A percentile compares a stretch with the other conserved stretches of the same genome.
Conservation (phyloP, 331 rosid genomes). For the Arachis monticola region DNA sequence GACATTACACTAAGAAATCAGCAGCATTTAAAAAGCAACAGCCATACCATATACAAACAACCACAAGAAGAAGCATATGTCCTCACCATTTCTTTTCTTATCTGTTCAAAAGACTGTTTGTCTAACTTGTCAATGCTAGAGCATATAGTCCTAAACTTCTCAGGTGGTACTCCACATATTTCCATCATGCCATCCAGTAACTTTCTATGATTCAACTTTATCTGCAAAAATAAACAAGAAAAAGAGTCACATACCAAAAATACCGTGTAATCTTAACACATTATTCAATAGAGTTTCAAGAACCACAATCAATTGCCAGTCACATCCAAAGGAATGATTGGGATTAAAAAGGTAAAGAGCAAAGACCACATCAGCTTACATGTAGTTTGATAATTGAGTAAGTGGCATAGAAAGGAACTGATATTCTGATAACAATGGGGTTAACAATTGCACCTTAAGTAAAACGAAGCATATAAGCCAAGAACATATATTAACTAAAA, state of each 20-base stretch:
- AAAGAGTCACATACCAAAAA: constrained; percentile 1
- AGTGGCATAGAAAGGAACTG: neutral
- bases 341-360: neutral
- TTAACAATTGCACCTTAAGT: constrained; percentile 4
- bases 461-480: neutral
- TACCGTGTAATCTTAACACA: neutral
- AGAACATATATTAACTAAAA: constrained; percentile 3
- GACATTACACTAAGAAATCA: too few species aligned
- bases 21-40: neutral
- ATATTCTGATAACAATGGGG: neutral
- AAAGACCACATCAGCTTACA: constrained; percentile 21
- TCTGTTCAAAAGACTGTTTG: constrained; percentile 86
- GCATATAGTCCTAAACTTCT: constrained; percentile 95
- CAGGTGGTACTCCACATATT: constrained; percentile 89
- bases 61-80: constrained; percentile 26
- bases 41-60: constrained; percentile 10
- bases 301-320: constrained; percentile 13
- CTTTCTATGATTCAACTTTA: constrained; percentile 87
- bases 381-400: constrained; percentile 4
- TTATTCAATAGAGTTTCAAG: constrained; percentile 14
- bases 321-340: constrained; percentile 13
- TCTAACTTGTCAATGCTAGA: constrained; percentile 94
- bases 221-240: constrained; percentile 50
- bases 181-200: constrained; percentile 93
- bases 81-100: constrained; percentile 87